Evolutionary conservation across 1,139 yeast genomes (phyloP), one percentile per base, ranked within the genome.

Genomic region (Yamadazyma jaroonii): DNA sequence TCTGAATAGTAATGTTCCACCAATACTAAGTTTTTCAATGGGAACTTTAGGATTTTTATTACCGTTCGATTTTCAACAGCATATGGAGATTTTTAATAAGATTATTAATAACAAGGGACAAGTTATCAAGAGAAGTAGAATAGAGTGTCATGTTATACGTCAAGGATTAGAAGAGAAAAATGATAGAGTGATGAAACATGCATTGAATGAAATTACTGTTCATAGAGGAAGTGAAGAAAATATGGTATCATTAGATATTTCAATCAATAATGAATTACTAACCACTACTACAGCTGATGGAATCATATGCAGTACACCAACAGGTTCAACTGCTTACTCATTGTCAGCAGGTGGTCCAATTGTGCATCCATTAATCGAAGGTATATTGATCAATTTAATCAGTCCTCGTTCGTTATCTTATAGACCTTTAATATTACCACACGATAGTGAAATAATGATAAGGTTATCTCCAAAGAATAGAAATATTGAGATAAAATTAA

Each of bases 231-330:
- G 84, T 34, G 81, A 87, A 36, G 96, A 97, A 1, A 92, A 87
- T 56, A 71, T 90, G 47, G 81, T 94, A 2, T 79, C 87, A 39
- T 67, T 90, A 40, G 96, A 90, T 49, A 82, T 90, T 12, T 79
- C 71, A 48, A 82, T 89, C 21, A 94, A 89, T 57, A 86, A 84
- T 25, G 83, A 84, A 53, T 84, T 82, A 52, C 67, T 90, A 40
- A 90, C 98, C 9, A 78, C 92, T 38, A 89, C 96, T 7, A 85
- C 90, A 0, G 96, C 95, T 0, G 97, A 90, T 58, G 97, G 97
- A 14, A 76, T 90, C 11, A 78, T 83, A 7, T 69, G 88, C 36
- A 74, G 94, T 8, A 85, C 97, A 0, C 97, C 97, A 9, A 90
- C 97, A 0, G 97, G 97, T 0, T 86, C 96, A 7, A 90, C 97